A percentile compares a stretch with the other conserved stretches of the same genome.
These are phyloP conservation scores for Kalmusia sp. DNA, from an alignment of 2,329 filamentous ascomycete species.

Conservation along the genomic window DNA sequence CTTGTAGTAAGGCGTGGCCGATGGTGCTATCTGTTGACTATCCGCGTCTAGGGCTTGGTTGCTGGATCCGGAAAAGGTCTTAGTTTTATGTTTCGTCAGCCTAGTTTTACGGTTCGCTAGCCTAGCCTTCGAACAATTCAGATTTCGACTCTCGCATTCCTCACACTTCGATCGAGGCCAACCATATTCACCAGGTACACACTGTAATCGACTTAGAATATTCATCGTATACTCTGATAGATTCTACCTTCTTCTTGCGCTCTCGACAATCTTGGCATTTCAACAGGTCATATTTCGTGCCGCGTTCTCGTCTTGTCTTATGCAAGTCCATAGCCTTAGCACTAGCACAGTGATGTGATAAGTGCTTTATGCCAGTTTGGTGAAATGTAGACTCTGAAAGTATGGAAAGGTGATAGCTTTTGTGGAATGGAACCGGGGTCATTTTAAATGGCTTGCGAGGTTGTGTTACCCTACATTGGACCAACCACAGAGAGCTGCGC, in stretches of 20 bases:
- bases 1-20: too few species aligned
- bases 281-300: neutral
- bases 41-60: too few species aligned
- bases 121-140: neutral
- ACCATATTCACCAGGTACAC: neutral
- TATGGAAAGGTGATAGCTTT: too few species aligned
- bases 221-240: neutral
- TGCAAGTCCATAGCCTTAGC: too few species aligned
- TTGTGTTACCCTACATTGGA: neutral
- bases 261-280: constrained; percentile 1
- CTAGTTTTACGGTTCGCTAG: too few species aligned
- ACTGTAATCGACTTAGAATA: neutral
- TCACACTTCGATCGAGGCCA: neutral
- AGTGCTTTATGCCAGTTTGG: too few species aligned
- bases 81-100: too few species aligned
- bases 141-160: neutral
- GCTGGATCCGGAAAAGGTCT: too few species aligned
- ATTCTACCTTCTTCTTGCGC: constrained; percentile 1
- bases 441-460: neutral
- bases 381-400: too few species aligned
- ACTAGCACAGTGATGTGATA: too few species aligned
- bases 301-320: neutral
- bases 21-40: too few species aligned
- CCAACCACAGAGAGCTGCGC: neutral
- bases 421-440: too few species aligned